Conservation (phyloP, 176 grass and related monocot species). For the Dendrocalamus sinicus region DNA sequence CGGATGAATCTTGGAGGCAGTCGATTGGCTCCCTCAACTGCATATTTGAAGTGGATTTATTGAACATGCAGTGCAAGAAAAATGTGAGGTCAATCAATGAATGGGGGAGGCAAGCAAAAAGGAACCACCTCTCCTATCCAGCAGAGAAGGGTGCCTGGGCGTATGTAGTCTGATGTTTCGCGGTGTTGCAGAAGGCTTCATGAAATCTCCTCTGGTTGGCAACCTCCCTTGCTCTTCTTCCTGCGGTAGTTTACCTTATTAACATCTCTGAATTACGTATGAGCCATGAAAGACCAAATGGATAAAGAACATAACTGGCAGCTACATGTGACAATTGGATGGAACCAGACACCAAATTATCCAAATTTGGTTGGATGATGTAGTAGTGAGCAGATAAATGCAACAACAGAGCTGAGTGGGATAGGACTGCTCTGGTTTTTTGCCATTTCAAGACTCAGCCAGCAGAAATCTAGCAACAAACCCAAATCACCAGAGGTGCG, state of each 20-base stretch:
- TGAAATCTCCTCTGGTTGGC: slow-evolving; percentile 51
- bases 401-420: slow-evolving; percentile 12
- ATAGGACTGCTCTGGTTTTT: slow-evolving; percentile 10
- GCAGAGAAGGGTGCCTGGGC: slow-evolving; percentile 48
- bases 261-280: neutral
- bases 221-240: slow-evolving; percentile 43
- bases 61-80: slow-evolving; percentile 28
- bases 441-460: neutral
- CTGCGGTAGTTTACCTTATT: slow-evolving; percentile 26
- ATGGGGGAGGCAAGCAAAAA: slow-evolving; percentile 29
- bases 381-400: slow-evolving; percentile 5
- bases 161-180: slow-evolving; percentile 50
- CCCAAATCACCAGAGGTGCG: slow-evolving; percentile 24
- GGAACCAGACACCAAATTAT: slow-evolving; percentile 11
- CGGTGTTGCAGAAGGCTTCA: slow-evolving; percentile 48
- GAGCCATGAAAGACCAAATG: slow-evolving; percentile 19
- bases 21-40: slow-evolving; percentile 49
- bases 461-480: slow-evolving; percentile 26
- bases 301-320: slow-evolving; percentile 15
- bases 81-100: slow-evolving; percentile 9
- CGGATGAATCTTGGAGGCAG: slow-evolving; percentile 49
- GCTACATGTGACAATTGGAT: slow-evolving; percentile 9
- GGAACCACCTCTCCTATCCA: slow-evolving; percentile 43
- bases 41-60: slow-evolving; percentile 27
- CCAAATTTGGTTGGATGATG: slow-evolving; percentile 1